Conservation (phyloP, 106 monocot genomes). For the Dioscorea zingiberensis region DNA sequence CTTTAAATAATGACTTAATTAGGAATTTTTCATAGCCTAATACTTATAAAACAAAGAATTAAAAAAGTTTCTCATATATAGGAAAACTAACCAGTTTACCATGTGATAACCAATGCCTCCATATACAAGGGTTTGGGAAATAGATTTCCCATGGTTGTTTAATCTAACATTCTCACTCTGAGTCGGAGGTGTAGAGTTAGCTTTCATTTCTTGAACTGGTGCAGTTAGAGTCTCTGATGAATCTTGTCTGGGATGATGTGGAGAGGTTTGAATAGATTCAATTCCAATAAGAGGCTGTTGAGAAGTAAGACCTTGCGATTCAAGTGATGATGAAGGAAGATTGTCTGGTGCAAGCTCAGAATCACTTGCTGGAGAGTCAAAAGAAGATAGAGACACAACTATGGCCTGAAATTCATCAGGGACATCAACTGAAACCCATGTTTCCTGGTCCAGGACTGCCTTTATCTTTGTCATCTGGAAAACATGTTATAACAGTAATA, state of each 20-base stretch:
- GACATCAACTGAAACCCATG: conserved; percentile 89
- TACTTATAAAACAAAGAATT: too few relatives aligned
- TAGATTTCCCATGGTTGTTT: conserved; percentile 28
- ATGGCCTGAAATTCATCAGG: conserved; percentile 94
- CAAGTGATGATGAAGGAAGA: conserved; percentile 7
- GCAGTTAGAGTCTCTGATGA: conserved; percentile 3
- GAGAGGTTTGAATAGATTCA: conserved; percentile 15
- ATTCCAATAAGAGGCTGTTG: conserved; percentile 16
- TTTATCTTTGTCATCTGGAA: conserved; percentile 89
- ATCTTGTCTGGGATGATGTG: conserved; percentile 18
- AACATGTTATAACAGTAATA: neutral
- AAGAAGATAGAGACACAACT: conserved; percentile 58
- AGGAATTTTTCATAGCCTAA: too few relatives aligned
- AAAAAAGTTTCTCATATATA: conserved; percentile 1
- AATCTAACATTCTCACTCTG: conserved; percentile 27
- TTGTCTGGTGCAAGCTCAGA: conserved; percentile 17
- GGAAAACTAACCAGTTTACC: conserved; percentile 96
- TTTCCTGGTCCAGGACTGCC: conserved; percentile 98
- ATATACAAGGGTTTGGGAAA: conserved; percentile 62
- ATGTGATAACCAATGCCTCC: conserved; percentile 94
- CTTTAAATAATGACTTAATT: too few relatives aligned
- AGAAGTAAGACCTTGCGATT: conserved; percentile 13
- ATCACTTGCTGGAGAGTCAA: conserved; percentile 20
- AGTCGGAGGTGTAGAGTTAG: conserved; percentile 12
- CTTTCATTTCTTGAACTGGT: conserved; percentile 25